Percentiles rank a stretch among this genome's conserved stretches.
These are phyloP conservation scores for Boeremia lycopersici DNA, from an alignment of 2,329 filamentous ascomycete genomes.

Conservation along the genomic window DNA sequence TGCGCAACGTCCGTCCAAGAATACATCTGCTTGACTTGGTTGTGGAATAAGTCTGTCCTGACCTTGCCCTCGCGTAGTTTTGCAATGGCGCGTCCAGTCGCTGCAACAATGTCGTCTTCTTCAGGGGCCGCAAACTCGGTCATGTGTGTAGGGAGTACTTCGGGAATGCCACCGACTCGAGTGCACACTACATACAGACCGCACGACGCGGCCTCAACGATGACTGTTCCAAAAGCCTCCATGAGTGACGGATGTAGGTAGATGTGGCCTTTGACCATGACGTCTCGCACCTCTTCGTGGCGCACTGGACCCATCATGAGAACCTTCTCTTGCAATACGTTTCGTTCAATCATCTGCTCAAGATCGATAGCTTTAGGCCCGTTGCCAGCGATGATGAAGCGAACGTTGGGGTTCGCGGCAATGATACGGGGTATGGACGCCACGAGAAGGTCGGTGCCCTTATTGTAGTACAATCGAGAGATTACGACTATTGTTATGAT, in stretches of 20 bases:
- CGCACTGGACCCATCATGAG: slow-evolving; percentile 90
- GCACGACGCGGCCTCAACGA: slow-evolving; percentile 95
- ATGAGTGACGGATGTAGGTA: slow-evolving; percentile 95
- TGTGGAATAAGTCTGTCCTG: slow-evolving; percentile 91
- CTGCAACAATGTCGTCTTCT: slow-evolving; percentile 89
- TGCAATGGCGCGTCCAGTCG: slow-evolving; percentile 87
- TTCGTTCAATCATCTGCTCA: slow-evolving; percentile 96
- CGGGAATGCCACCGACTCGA: slow-evolving; percentile 93
- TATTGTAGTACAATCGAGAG: slow-evolving; percentile 97
- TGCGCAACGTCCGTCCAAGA: slow-evolving; percentile 96
- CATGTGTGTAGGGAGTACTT: slow-evolving; percentile 95
- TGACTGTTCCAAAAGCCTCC: slow-evolving; percentile 96
- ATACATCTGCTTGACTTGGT: slow-evolving; percentile 98
- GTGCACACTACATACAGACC: slow-evolving; percentile 97
- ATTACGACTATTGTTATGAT: slow-evolving; percentile 96
- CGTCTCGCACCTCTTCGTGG: slow-evolving; percentile 94
- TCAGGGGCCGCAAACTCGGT: slow-evolving; percentile 96
- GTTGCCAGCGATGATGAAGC: slow-evolving; percentile 94
- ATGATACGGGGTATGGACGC: slow-evolving; percentile 93
- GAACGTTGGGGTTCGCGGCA: slow-evolving; percentile 86
- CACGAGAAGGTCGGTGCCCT: slow-evolving; percentile 95
- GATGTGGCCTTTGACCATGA: slow-evolving; percentile 96
- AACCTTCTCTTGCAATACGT: slow-evolving; percentile 90
- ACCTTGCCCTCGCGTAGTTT: slow-evolving; percentile 85
- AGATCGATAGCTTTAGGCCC: slow-evolving; percentile 97